Base-by-base conservation (phyloP, 1,139 yeast species). In the Yamadazyma dendronema region DNA sequence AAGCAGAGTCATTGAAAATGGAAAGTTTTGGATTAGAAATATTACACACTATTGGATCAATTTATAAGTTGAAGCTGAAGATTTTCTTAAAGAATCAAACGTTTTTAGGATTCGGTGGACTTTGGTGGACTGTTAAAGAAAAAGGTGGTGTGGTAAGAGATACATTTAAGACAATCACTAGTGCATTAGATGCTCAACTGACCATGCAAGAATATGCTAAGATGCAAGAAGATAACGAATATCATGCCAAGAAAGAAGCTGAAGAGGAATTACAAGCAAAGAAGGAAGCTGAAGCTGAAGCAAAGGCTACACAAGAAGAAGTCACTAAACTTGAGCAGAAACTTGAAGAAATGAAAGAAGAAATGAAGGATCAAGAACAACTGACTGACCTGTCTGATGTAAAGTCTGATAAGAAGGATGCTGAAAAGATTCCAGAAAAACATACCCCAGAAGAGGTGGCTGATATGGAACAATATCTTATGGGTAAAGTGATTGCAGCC, bases 21-120 rank as follows among this genome's bases (percentile, higher is more conserved):
- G 97, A 90, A 61, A 86, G 96, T 36, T 92, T 90, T 64, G 97
- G 97, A 7, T 67, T 89, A 36, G 96, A 90, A 56, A 83, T 90
- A 33, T 73, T 92, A 40, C 97, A 90, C 55, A 76, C 96, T 1
- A 79, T 90, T 40, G 97, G 97, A 13, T 67, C 74, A 28, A 79
- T 86, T 7, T 90, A 90, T 59, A 71, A 73, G 47, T 73, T 84
- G 48, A 88, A 88, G 53, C 77, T 89, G 23, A 72, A 65, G 49
- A 77, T 75, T 17, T 73, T 75, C 43, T 56, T 77, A 40, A 76
- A 75, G 49, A 72, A 74, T 35, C 95, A 87, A 53, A 81, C 83
- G 41, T 78, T 85, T 45, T 71, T 86, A 48, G 94, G 95, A 1
- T 71, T 89, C 53, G 85, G 94, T 6, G 96, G 97, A 3, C 73